Evolutionary conservation across 768 basidiomycete species (phyloP).

Genomic region (Piloderma croceum): DNA sequence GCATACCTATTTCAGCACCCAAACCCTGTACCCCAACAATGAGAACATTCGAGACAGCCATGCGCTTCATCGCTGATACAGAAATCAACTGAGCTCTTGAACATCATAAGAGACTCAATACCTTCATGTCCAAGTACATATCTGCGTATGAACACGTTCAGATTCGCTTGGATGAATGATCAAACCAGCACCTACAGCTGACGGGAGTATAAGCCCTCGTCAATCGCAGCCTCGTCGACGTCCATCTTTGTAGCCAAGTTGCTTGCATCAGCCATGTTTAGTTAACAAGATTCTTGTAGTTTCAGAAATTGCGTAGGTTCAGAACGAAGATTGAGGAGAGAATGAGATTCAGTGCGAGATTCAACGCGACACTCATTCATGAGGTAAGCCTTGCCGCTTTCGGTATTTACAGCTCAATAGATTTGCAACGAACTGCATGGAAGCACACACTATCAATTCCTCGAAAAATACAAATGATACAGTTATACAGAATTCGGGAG

Average conservation of each 20-base stretch:
- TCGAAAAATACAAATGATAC: too few relatives aligned
- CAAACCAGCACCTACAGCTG: constrained; percentile 82
- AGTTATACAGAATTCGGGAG: too few relatives aligned
- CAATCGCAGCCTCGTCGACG: constrained; percentile 81
- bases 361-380: too few relatives aligned
- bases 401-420: too few relatives aligned
- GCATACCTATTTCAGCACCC: constrained; percentile 87
- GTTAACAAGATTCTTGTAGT: too few relatives aligned
- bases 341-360: too few relatives aligned
- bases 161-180: constrained; percentile 13
- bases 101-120: constrained; percentile 24
- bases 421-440: too few relatives aligned
- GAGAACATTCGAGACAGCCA: constrained; percentile 94
- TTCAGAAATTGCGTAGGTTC: too few relatives aligned
- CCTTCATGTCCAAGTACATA: constrained; percentile 98
- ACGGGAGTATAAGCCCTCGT: constrained; percentile 90
- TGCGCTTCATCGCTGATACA: constrained; percentile 98
- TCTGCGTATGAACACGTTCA: constrained; percentile 33
- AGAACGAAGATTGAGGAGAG: too few relatives aligned
- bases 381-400: too few relatives aligned
- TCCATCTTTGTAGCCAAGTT: constrained; percentile 60
- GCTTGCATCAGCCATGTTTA: constrained; percentile 19
- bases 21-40: constrained; percentile 89
- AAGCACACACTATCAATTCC: too few relatives aligned
- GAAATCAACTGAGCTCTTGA: constrained; percentile 2